Base-by-base conservation (phyloP, 2,329 filamentous ascomycete genomes). In the Pestalotiopsis sp. region DNA sequence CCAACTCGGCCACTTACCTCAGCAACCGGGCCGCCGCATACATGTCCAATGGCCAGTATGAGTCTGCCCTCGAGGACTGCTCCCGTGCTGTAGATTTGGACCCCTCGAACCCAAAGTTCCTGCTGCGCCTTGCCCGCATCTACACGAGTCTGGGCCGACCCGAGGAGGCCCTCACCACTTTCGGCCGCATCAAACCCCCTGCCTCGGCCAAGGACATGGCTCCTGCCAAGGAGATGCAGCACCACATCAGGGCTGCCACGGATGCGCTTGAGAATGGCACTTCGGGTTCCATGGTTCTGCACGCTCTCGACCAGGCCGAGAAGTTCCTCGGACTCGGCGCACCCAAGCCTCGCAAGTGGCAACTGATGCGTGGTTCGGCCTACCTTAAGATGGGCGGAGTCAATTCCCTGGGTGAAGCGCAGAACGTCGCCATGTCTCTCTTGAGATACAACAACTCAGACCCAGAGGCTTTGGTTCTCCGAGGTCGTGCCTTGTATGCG, bases 11-110 rank as follows among this genome's bases (percentile, higher is more conserved):
- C 45, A 97, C 94, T 60, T 98, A 97, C 81, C 88, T 97, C 73
- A 95, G 93, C 80, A 99, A 99, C 85, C 92, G 96, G 76, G 95
- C 96, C 52, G 96, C 96, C 38, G 96, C 96, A 45, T 94, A 93
- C 83, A 97, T 99, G 86, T 93, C 93, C 66, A 93, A 93, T 69
- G 91, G 91, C 74, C 90, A 92, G 76, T 98, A 92, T 79, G 83
- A 87, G 68, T 87, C 92, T 71, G 96, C 96, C 17, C 84, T 98
- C 69, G 93, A 96, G 68, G 96, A 99, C 81, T 96, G 93, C 82
- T 91, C 90, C 76, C 88, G 87, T 67, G 94, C 96, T 6, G 90
- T 93, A 73, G 92, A 95, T 72, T 84, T 97, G 58, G 95, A 98
- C 72, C 92, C 95, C 0, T 86, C 90, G 74, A 98, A 97, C 78